Percentiles rank a stretch among this genome's conserved stretches.
These are phyloP conservation scores for Euphorbia celastroides DNA, from an alignment of 441 rosid genomes.

Conservation along the genomic window DNA sequence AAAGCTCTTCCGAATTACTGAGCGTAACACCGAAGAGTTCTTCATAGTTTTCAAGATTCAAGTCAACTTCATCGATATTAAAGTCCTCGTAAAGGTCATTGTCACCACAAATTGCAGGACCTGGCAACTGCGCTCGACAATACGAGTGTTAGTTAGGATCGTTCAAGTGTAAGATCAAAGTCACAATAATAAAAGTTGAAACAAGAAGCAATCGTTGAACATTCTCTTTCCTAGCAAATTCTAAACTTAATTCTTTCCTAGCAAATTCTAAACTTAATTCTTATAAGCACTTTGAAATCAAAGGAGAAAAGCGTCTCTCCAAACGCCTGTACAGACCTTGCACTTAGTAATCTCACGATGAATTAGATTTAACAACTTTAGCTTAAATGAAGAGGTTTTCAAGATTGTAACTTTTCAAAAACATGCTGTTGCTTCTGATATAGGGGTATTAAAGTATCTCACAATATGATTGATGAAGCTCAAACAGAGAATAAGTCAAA, in stretches of 20 bases:
- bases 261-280: background rate
- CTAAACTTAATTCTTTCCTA: background rate
- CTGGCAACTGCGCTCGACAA: conserved; percentile 42
- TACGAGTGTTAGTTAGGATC: background rate
- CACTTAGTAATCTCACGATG: background rate
- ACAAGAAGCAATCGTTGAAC: background rate
- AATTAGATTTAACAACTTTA: background rate
- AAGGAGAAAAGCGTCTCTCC: background rate
- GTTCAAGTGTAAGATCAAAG: conserved; percentile 9
- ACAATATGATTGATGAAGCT: background rate
- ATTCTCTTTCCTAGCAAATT: background rate
- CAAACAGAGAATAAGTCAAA: background rate
- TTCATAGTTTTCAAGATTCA: conserved; percentile 87
- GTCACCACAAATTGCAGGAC: conserved; percentile 52
- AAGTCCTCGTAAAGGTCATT: conserved; percentile 59
- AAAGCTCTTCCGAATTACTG: conserved; percentile 68
- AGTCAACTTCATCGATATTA: conserved; percentile 85
- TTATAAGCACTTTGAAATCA: background rate
- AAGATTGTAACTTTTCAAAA: background rate
- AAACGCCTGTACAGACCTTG: background rate
- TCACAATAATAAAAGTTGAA: background rate
- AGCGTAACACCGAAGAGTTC: conserved; percentile 90
- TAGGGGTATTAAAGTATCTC: background rate
- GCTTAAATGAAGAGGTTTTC: background rate
- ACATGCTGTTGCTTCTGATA: background rate